Evolutionary conservation across 306 rosid species (phyloP).

Genomic region (Medicago lupulina): DNA sequence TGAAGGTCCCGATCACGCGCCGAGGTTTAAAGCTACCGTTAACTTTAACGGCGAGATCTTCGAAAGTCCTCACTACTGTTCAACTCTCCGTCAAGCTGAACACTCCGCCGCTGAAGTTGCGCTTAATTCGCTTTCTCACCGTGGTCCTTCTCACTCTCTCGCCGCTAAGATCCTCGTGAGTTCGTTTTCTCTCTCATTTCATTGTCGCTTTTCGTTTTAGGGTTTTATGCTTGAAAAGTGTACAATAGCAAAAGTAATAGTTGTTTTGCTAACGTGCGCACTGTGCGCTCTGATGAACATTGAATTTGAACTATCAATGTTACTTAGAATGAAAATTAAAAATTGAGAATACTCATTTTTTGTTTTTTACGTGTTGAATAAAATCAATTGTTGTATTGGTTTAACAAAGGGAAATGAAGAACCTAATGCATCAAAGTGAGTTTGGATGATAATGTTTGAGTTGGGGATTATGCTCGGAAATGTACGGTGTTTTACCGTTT

Average conservation of each 20-base stretch:
- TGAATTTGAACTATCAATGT: no score
- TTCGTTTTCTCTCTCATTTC: conserved; percentile 12
- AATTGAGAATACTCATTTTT: no score
- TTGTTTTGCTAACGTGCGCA: conserved; percentile 41
- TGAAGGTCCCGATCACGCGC: conserved; percentile 98
- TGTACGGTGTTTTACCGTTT: no score
- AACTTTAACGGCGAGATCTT: conserved; percentile 93
- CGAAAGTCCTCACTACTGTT: conserved; percentile 75
- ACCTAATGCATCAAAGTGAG: background rate
- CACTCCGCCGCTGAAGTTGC: conserved; percentile 93
- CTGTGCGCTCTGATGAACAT: no score
- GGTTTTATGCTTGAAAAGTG: conserved; percentile 9
- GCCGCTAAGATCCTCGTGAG: conserved; percentile 85
- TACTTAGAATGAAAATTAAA: no score
- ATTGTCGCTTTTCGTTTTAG: conserved; percentile 36
- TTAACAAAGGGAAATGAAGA: background rate
- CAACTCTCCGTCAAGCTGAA: conserved; percentile 88
- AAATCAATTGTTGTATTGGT: conserved; percentile 13
- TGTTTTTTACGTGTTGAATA: background rate
- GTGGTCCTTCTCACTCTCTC: conserved; percentile 85
- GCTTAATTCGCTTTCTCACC: conserved; percentile 73
- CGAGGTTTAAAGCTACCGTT: conserved; percentile 86
- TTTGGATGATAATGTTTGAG: conserved; percentile 9
- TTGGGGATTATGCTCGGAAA: no score
- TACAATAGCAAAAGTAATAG: background rate